Evolutionary conservation across 495 filamentous ascomycete genomes (phyloP), one percentile per base, ranked within the genome.

Genomic region (Letharia lupina): DNA sequence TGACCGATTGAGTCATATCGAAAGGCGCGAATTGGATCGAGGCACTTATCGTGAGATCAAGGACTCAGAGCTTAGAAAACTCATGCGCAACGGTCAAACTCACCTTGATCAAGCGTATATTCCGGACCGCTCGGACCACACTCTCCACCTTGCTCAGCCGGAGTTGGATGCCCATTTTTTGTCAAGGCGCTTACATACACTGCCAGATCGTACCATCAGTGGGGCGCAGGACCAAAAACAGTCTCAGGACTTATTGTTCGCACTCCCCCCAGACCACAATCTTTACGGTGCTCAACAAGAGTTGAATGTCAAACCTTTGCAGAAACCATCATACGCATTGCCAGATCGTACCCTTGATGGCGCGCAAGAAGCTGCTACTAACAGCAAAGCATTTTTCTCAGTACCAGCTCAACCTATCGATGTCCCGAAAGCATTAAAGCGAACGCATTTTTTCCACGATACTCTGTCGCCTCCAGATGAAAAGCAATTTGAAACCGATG

Each of bases 21-120:
- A 65, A 42, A 41, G 47, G n/a, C 18, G 40, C 9, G 63, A 65
- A 20, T 18, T 65, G 31, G 39, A 7, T 31, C 63, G 31, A 23
- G 63, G 52, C 0, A 65, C 63, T 47, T 65, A 59, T 23, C 54
- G 63, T 35, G 41, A 59, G 54, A 28, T 65, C 41, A 23, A 20
- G 33, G 12, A 35, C 2, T 16, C 41, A 31, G 37, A 12, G 31
- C 41, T 65, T n/a, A 42, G n/a, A 45, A 5, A 16, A 28, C 41
- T 65, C 16, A 28, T 58, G 13, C 13, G 63, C 15, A 48, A 35
- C 10, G 60, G 60, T 61, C n/a, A 61, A 31, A 35, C 9, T 47
- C 15, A 61, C 35, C 41, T 45, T 31, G 59, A 44, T 35, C 48
- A 52, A 52, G 23, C 48, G 23, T 52, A 4, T 15, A 31, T 9